Base-by-base conservation (phyloP, 129 eudicot genomes). In the Deinandra increscens region DNA sequence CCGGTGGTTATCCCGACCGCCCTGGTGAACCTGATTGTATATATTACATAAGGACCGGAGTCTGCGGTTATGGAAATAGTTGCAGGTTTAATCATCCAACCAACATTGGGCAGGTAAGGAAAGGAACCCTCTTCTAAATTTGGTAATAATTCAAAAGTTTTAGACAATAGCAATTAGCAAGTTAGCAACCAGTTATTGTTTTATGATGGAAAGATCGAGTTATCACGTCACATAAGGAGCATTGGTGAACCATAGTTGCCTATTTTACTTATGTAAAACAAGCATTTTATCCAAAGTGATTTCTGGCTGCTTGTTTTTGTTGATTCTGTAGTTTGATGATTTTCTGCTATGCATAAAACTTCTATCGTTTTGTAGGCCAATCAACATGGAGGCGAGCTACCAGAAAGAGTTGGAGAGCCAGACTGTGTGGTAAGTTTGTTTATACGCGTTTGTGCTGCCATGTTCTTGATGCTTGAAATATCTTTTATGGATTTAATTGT, bases 11-110 rank as follows among this genome's bases (percentile, higher is more conserved):
- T 67, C 98, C 98, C 7, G 95, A 84, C 76, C 85, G 98, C 14
- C 98, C 95, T 0, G 96, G 96, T 17, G 96, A 91, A 70, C 98
- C 98, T 0, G 89, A 91, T 77, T 91, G 98, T 69, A 75, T 84
- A 51, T 84, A 68, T 71, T 91, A 80, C 64, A 6, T 91, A 77
- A 84, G 91, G 77, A 88, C 89, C 61, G 96, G 98, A 45, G 33
- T 63, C 46, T 91, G 98, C 75, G 91, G 94, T 6, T 91, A 88
- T 81, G 98, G 96, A 46, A 76, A 70, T 64, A 84, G 70, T 77
- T 92, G 98, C 48, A 85, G 94, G 65, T 92, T 86, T 64, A 92
- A 92, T 75, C 98, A 92, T 75, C 98, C 98, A 36, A 50, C 84
- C 70, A 68, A 72, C 75, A 59, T 71, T 60, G 81, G 80, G 20